Evolutionary conservation across 257 asterid genomes (phyloP), one percentile per base, ranked within the genome.

Genomic region (Primulina huaijiensis): DNA sequence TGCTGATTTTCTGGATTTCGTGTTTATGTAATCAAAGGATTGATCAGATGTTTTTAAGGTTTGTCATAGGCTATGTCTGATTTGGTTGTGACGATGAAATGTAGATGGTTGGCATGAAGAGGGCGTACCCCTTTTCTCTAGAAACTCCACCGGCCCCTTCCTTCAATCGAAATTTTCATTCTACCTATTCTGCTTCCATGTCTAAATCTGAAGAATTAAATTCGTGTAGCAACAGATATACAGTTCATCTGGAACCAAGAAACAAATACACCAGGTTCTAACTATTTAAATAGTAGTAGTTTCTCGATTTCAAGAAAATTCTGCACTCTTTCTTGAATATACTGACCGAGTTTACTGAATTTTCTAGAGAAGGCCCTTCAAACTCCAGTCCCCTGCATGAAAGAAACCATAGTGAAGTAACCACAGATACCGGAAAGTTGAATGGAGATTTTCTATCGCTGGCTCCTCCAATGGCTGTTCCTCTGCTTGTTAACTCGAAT

Each of bases 361-460:
- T 34, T 75, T 67, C 8, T 86, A 92, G 97, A 76, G 83, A 80
- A 64, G 79, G 84, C 60, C 84, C 80, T 72, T 70, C 81, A 19
- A 86, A 74, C 76, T 74, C 89, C 62, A 77, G 52, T 50, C 52
- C 81, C 34, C 58, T 60, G 65, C 74, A 74, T 6, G 82, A 79
- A 64, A 58, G 57, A 7, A 72, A 65, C 68, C 76, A 65, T 20
- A 67, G 50, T 14, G 84, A 75, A 65, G 67, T 21, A 30, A 53
- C 46, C 12, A 40, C 58, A 53, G 83, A 76, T 35, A 65, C 77
- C 34, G 83, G 65, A 82, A 70, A 20, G 72, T 80, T 84, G 72
- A 79, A 71, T 52, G 90, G 90, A 73, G 90, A 86, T 62, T 88
- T 92, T 70, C 90, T 90, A 65, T 75, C 95, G 8, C 70, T 92